Base-by-base conservation (phyloP, 2,329 filamentous ascomycete genomes). In the Lecanicillium sp. region DNA sequence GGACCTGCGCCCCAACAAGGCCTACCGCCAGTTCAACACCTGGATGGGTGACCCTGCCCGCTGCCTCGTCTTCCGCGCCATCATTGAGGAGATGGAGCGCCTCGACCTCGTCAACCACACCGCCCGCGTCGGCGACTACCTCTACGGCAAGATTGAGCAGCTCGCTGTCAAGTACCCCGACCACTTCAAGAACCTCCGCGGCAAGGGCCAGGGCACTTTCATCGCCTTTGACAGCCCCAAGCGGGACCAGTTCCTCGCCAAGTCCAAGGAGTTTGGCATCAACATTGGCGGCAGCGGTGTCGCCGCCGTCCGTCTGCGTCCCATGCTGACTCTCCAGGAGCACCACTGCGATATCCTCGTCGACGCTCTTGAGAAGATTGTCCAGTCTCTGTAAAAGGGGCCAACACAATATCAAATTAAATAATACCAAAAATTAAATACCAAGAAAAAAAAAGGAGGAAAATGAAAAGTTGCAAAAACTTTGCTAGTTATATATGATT, bases 11-110 rank as follows among this genome's bases (percentile, higher is more conserved):
- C 88, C 88, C 46, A 94, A 94, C 71, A 89, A 89, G 74, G 84
- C 89, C 5, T 95, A 94, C 72, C 81, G 88, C 45, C 88, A 95
- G 66, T 95, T 95, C 74, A 95, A 95, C 73, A 95, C 87, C 35
- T 95, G 88, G 88, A 94, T 95, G 83, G 88, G 88, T 53, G 88
- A 95, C 66, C 88, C 88, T 13, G 81, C 84, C 12, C 81, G 87
- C 44, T 87, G 84, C 13, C 68, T 95, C 44, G 73, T 95, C 49
- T 94, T 94, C 81, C 79, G 84, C 46, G 83, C 79, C 54, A 94
- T 95, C 65, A 77, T 90, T 56, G 65, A 84, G 42, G 87, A 95
- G 67, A 81, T 94, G 41, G 69, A 87, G 62, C 70, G 78, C 36
- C 70, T 85, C 41, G 76, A 83, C 53, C 74, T 95, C n/a, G 86